These are phyloP conservation scores for Globisporangium parvum DNA, from an alignment of 352 stramenopile genomes.

Conservation along the genomic window DNA sequence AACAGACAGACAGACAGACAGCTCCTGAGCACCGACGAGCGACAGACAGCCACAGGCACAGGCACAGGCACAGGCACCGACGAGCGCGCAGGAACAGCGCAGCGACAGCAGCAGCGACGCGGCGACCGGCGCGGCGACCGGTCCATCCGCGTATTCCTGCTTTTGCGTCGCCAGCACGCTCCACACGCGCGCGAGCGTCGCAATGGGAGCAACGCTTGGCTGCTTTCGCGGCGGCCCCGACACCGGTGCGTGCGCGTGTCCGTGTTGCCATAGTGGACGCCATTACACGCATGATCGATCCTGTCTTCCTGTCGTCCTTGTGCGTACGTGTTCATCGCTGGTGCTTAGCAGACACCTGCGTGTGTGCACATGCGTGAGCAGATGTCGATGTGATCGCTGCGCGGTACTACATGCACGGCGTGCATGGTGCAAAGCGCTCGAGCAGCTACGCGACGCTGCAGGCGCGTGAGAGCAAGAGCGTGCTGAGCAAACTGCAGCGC, in stretches of 20 bases:
- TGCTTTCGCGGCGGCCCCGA: conserved; percentile 32
- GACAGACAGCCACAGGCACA: no score
- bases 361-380: neutral
- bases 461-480: conserved; percentile 18
- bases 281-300: neutral
- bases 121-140: neutral
- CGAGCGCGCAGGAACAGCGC: no score
- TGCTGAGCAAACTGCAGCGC: conserved; percentile 50
- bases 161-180: neutral
- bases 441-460: conserved; percentile 5
- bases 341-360: neutral
- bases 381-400: conserved; percentile 13
- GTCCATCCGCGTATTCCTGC: neutral
- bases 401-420: neutral
- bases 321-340: neutral
- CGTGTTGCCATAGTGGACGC: neutral
- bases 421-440: conserved; percentile 7
- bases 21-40: no score
- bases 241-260: conserved; percentile 8
- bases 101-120: neutral
- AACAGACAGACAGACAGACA: no score
- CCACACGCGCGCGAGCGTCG: neutral
- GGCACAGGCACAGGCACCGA: no score
- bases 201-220: conserved; percentile 54
- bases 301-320: neutral